Conservation (phyloP, 306 rosid genomes). For the Cicer chorassanicum region DNA sequence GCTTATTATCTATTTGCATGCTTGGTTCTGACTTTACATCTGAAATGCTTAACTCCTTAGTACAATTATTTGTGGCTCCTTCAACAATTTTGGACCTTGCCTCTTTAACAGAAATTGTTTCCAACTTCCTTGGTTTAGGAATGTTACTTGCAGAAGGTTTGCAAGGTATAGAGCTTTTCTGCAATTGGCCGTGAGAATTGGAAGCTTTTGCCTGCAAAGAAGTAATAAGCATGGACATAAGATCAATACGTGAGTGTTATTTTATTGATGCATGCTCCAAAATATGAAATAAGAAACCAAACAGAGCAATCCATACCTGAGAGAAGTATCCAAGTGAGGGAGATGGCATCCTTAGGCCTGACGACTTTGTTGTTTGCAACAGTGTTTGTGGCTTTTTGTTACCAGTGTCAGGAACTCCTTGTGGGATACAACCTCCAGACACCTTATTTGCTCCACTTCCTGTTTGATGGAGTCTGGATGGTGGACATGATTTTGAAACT, state of each 20-base stretch:
- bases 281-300: conserved; percentile 30
- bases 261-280: conserved; percentile 22
- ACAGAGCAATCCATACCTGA: conserved; percentile 57
- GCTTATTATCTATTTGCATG: conserved; percentile 41
- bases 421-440: conserved; percentile 49
- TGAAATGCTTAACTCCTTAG: conserved; percentile 31
- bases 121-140: conserved; percentile 53
- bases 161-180: conserved; percentile 54
- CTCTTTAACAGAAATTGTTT: conserved; percentile 44
- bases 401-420: conserved; percentile 43
- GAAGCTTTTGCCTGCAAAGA: conserved; percentile 62
- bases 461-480: conserved; percentile 37
- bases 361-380: conserved; percentile 61
- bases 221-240: conserved; percentile 29
- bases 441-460: conserved; percentile 50
- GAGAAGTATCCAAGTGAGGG: conserved; percentile 85
- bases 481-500: conserved; percentile 45
- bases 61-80: conserved; percentile 41
- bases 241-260: conserved; percentile 25
- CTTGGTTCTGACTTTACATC: conserved; percentile 47
- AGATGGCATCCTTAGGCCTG: conserved; percentile 94
- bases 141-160: conserved; percentile 43
- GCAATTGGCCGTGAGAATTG: conserved; percentile 48
- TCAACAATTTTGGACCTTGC: conserved; percentile 42
- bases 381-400: conserved; percentile 50